A percentile compares a stretch with the other conserved stretches of the same genome.
These are phyloP conservation scores for Wallemia mellicola DNA, from an alignment of 1,284 basidiomycete species.

Conservation along the genomic window DNA sequence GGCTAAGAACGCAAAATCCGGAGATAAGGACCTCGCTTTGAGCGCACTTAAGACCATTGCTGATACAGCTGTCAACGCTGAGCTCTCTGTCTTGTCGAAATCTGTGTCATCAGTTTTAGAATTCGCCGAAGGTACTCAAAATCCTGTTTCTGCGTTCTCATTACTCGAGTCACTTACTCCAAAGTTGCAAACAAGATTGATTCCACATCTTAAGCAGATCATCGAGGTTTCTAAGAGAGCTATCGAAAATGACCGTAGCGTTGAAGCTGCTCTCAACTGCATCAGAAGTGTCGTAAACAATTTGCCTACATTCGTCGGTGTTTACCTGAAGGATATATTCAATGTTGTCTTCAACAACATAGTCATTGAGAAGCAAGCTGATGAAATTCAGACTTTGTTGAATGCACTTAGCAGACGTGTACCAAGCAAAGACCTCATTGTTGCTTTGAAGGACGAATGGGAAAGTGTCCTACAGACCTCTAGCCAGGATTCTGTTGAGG, in stretches of 20 bases:
- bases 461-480: neutral
- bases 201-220: neutral
- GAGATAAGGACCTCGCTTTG: neutral
- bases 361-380: neutral
- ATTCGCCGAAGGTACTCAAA: neutral
- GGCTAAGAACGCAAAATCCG: neutral
- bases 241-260: neutral
- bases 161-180: neutral
- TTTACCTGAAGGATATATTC: slow-evolving; percentile 9
- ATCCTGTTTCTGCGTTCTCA: neutral
- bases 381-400: slow-evolving; percentile 8
- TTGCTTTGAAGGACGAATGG: neutral
- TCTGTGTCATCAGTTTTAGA: neutral
- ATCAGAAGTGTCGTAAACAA: slow-evolving; percentile 8
- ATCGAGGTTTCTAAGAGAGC: neutral
- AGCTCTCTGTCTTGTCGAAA: neutral
- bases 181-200: neutral
- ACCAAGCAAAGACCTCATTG: slow-evolving; percentile 23
- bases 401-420: slow-evolving; percentile 36
- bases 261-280: slow-evolving; percentile 5
- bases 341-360: neutral
- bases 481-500: neutral
- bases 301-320: slow-evolving; percentile 9
- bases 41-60: neutral
- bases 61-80: neutral